Evolutionary conservation across 139 green algal genomes (phyloP).

Genomic region (Chlorella sp.): DNA sequence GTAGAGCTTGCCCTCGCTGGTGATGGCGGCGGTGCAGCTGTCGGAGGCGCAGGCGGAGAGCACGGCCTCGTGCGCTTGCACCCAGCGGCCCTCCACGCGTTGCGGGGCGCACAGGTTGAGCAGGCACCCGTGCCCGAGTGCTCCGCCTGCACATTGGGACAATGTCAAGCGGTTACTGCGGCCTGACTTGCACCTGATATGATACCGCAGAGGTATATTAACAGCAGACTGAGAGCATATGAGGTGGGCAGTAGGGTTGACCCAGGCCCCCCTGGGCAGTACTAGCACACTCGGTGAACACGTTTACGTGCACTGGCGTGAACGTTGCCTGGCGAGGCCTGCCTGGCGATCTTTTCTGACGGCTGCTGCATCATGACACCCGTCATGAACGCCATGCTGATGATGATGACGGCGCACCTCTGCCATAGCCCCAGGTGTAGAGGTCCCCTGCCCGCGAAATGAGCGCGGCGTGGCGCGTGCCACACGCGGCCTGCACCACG

Average conservation of each 20-base stretch:
- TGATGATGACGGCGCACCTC: neutral
- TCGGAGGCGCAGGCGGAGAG: conserved; percentile 44
- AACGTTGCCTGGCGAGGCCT: neutral
- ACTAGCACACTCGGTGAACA: neutral
- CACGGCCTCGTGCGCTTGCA: conserved; percentile 34
- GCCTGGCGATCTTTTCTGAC: neutral
- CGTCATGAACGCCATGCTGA: too few species aligned
- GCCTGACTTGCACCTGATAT: neutral
- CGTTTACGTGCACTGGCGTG: neutral
- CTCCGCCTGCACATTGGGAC: neutral
- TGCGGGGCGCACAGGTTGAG: conserved; percentile 30
- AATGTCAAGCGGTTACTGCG: neutral
- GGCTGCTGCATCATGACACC: neutral
- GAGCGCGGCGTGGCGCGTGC: conserved; percentile 43
- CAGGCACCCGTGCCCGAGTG: conserved; percentile 55
- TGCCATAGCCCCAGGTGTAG: conserved; percentile 59
- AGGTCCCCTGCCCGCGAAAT: conserved; percentile 50
- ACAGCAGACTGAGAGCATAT: neutral
- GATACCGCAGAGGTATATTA: neutral
- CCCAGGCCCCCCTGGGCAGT: neutral
- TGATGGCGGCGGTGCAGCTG: conserved; percentile 60
- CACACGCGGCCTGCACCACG: conserved; percentile 39
- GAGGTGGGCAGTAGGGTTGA: neutral
- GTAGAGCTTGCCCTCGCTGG: conserved; percentile 54
- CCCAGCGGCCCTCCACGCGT: conserved; percentile 46